Conservation (phyloP, 1,284 basidiomycete species). For the Marasmius sp. region DNA sequence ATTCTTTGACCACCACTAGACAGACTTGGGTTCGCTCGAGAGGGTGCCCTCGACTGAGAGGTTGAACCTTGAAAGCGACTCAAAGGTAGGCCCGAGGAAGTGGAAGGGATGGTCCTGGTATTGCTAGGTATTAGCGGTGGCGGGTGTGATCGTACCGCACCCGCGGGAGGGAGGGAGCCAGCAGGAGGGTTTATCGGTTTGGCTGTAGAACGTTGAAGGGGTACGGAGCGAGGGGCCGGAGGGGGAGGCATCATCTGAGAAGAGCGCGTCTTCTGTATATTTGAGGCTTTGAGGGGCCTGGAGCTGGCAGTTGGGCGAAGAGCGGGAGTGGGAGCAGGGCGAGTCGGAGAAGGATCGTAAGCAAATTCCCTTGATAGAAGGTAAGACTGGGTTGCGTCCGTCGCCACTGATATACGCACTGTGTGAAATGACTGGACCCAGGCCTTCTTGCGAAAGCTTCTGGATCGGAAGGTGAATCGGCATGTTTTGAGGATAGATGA, state of each 20-base stretch:
- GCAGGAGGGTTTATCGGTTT: neutral
- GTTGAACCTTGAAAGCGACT: constrained; percentile 1
- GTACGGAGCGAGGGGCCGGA: neutral
- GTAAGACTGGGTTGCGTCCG: constrained; percentile 18
- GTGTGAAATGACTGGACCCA: constrained; percentile 45
- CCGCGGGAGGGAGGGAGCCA: neutral
- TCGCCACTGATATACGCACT: constrained; percentile 34
- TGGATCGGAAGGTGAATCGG: constrained; percentile 17
- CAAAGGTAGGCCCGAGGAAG: neutral
- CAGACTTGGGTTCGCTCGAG: constrained; percentile 22
- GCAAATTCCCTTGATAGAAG: constrained; percentile 53
- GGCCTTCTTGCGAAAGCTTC: constrained; percentile 32
- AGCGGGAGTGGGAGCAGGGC: constrained; percentile 16
- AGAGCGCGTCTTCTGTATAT: neutral
- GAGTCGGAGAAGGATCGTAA: constrained; percentile 42
- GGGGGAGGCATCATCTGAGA: constrained; percentile 16
- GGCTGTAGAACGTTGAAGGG: neutral
- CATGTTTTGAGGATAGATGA: constrained; percentile 37
- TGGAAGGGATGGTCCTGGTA: neutral
- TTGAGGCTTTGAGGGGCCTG: neutral
- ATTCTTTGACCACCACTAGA: constrained; percentile 39
- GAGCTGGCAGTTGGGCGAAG: constrained; percentile 23
- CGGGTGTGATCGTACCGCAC: neutral
- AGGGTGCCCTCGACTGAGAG: constrained; percentile 24
- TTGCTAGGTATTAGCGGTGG: neutral